These are phyloP conservation scores for Neurospora sp. DNA, from an alignment of 495 filamentous ascomycete species.

Conservation along the genomic window DNA sequence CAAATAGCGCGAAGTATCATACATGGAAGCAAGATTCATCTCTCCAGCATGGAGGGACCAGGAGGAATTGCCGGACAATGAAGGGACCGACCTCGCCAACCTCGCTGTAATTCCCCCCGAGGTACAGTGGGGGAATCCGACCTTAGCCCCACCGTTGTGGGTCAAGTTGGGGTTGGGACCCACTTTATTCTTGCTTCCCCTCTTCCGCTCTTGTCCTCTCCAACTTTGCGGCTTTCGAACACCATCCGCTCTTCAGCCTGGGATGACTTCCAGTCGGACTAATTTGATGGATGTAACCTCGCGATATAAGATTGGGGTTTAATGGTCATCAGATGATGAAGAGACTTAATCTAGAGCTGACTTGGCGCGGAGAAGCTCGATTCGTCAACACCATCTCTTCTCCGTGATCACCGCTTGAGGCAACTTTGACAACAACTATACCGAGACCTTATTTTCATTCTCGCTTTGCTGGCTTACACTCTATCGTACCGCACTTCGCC, in stretches of 20 bases:
- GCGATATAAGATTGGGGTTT: background rate
- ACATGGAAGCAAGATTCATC: background rate
- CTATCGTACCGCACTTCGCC: background rate
- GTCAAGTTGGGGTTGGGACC: background rate
- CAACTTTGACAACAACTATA: background rate
- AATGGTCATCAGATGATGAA: background rate
- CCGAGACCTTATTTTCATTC: background rate
- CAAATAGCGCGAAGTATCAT: background rate
- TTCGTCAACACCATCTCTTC: background rate
- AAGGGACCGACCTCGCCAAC: background rate
- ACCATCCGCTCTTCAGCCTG: background rate
- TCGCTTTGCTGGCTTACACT: too few relatives aligned
- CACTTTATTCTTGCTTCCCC: background rate
- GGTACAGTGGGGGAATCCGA: background rate
- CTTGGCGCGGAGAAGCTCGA: background rate
- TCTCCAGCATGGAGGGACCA: background rate
- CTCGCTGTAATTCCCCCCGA: constrained; percentile 26
- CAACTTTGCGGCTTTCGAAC: background rate
- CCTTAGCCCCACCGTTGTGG: background rate
- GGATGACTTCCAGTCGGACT: background rate
- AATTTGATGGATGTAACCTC: background rate
- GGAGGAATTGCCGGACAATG: background rate
- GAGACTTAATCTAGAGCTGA: background rate
- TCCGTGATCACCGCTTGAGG: background rate
- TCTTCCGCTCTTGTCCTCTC: background rate